Evolutionary conservation across 2,329 filamentous ascomycete genomes (phyloP), one percentile per base, ranked within the genome.

Genomic region (Chrysosporium queenslandicum): DNA sequence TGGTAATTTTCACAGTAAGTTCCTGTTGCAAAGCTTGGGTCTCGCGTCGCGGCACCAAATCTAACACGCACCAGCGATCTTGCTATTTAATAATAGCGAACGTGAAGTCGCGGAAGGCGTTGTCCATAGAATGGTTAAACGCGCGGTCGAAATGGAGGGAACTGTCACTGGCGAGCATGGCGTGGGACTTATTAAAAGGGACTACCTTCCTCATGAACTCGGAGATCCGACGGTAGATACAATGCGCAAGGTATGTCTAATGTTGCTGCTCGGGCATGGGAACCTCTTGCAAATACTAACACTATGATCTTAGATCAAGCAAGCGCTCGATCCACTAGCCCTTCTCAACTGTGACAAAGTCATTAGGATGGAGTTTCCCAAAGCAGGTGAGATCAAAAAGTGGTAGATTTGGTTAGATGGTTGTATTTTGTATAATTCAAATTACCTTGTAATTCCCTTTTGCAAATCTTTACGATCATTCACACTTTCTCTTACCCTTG

Each of bases 121-220:
- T 11, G 80, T 86, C 11, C 79, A 86, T 59, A 71, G 76, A 40
- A 86, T 86, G 83, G 80, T 86, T 56, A 79, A 82, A 61, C 75
- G 79, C 39, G 83, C 83, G 2, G 75, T 87, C 25, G 80, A 82
- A 61, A 76, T 84, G 73, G 83, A 86, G 60, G 83, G 83, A 23
- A 87, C 83, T 0, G 82, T 85, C 1, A 85, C 83, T 8, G 83
- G 83, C 21, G 83, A 86, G 63, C 83, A 86, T 63, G 83, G 82
- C 18, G 80, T 86, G 46, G 83, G 83, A 1, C 70, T 86, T 7
- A 79, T 85, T 32, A 86, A 86, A 66, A 74, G 83, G 54, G 83
- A 84, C 59, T 81, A 81, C 61, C 66, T 81, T 18, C 67, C 73
- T 42, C 78, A 84, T 62, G 82, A 86, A 62, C 62, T 85, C 47